phyloP scores from a whole-genome alignment of 2,329 filamentous ascomycete species.

The Exophiala bonariae region DNA sequence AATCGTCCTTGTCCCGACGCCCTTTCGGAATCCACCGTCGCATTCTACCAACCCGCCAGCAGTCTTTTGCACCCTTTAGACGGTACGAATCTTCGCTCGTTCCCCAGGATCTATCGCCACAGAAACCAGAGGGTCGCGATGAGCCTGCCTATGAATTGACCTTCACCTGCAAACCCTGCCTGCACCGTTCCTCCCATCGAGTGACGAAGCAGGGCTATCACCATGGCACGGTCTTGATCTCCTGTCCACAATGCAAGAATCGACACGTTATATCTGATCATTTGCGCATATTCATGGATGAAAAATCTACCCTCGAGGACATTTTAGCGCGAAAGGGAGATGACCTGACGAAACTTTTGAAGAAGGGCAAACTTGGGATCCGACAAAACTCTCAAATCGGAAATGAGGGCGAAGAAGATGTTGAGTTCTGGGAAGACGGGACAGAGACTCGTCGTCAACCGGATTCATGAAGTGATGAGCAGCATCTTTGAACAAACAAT shows the following conservation, averaged over 20 bases:
- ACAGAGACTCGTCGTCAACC: slow-evolving; percentile 36
- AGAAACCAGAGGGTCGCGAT: slow-evolving; percentile 2
- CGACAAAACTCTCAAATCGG: slow-evolving; percentile 58
- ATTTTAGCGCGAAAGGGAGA: slow-evolving; percentile 52
- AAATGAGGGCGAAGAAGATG: slow-evolving; percentile 69
- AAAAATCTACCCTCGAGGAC: slow-evolving; percentile 44
- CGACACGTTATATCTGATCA: slow-evolving; percentile 92
- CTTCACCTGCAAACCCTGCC: slow-evolving; percentile 91
- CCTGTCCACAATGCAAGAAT: slow-evolving; percentile 81
- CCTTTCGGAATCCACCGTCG: slow-evolving; percentile 8
- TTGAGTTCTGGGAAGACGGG: slow-evolving; percentile 88
- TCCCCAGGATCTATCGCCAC: slow-evolving; percentile 12
- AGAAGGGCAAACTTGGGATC: slow-evolving; percentile 72
- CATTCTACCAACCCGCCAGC: not conserved
- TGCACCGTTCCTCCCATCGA: slow-evolving; percentile 74
- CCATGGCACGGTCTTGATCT: slow-evolving; percentile 81
- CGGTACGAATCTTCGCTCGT: slow-evolving; percentile 22
- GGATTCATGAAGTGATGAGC: too few relatives aligned
- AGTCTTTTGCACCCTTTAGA: slow-evolving; percentile 1
- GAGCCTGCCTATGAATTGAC: slow-evolving; percentile 72
- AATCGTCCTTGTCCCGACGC: slow-evolving; percentile 5
- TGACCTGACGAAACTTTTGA: slow-evolving; percentile 64
- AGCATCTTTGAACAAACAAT: too few relatives aligned
- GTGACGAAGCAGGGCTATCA: slow-evolving; percentile 96
- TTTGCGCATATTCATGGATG: slow-evolving; percentile 60